Conservation (phyloP, 1,139 yeast genomes). For the Suhomyces bribrorum region DNA sequence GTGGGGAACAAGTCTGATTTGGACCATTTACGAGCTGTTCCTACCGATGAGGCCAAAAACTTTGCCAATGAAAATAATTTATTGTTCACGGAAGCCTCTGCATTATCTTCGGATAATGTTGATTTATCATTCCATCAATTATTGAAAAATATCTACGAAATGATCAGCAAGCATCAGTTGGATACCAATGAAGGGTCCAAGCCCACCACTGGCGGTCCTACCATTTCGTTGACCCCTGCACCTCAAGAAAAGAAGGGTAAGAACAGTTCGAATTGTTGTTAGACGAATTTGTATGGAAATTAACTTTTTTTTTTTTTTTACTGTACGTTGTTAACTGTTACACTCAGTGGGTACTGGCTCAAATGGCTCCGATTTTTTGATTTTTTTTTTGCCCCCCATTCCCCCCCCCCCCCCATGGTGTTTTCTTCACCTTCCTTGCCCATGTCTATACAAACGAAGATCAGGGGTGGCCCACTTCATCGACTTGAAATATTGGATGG, state of each 20-base stretch:
- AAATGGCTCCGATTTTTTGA: too few species aligned
- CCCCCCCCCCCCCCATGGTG: too few species aligned
- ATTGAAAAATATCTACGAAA: conserved; percentile 87
- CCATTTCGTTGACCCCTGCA: conserved; percentile 90
- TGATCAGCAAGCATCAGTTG: conserved; percentile 83
- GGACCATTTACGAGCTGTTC: conserved; percentile 94
- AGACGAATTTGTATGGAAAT: conserved; percentile 14
- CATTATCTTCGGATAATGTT: conserved; percentile 91
- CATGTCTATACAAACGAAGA: too few species aligned
- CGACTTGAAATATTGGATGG: too few species aligned
- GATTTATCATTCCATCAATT: conserved; percentile 93
- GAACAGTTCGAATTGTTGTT: conserved; percentile 67
- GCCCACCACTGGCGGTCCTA: conserved; percentile 71
- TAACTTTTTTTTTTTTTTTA: too few species aligned
- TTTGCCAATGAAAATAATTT: conserved; percentile 93
- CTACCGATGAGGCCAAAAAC: conserved; percentile 95
- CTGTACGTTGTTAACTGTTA: too few species aligned
- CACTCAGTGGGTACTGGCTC: too few species aligned
- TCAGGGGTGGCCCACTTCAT: too few species aligned
- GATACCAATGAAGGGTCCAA: conserved; percentile 64
- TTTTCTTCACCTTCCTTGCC: too few species aligned
- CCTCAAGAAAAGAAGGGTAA: conserved; percentile 76
- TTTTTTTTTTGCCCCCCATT: too few species aligned
- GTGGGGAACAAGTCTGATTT: conserved; percentile 95
- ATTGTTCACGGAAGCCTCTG: conserved; percentile 96